Evolutionary conservation across 2,329 filamentous ascomycete genomes (phyloP), one percentile per base, ranked within the genome.

Genomic region (Alternaria brassicae): DNA sequence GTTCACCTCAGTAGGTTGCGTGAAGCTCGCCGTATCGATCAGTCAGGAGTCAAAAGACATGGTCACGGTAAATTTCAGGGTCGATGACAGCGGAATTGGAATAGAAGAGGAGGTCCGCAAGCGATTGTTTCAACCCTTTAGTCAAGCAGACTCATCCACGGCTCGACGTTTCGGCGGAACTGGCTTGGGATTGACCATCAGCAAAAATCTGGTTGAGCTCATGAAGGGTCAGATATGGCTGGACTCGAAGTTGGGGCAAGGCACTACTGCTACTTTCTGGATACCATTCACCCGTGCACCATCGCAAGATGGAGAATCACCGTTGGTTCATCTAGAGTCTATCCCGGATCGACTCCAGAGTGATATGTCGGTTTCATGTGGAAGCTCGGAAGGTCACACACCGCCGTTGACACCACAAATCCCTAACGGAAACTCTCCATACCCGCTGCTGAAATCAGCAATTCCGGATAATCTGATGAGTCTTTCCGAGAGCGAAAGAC

Each of bases 11-110:
- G 71, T 78, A 32, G 77, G 78, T 6, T 71, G 67, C 7, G 76
- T 79, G 23, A 87, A 84, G 47, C 86, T 94, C 64, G 85, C 84
- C 0, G 88, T 91, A 1, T 78, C 81, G 12, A 88, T 89, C 40
- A 84, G 88, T 58, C 84, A 82, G 41, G 89, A 93, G 72, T 86
- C 86, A 0, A 73, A 82, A 0, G 89, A 92, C 7, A 84, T 80
- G 0, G 85, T 91, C 25, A 85, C 88, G 41, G 85, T 93, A 40
- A 86, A 86, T 49, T 93, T 94, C 67, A 85, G 85, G 0, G 84
- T 95, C 6, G 86, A 91, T 73, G 91, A 95, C 66, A 91, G 89
- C 0, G 91, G 91, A 0, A 93, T 94, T 50, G 91, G 91, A 3
- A 93, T 94, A 30, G 89, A 92, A 63, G 89, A 93, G 47, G 89